These are phyloP conservation scores for Letharia lupina DNA, from an alignment of 495 filamentous ascomycete species.

Conservation along the genomic window DNA sequence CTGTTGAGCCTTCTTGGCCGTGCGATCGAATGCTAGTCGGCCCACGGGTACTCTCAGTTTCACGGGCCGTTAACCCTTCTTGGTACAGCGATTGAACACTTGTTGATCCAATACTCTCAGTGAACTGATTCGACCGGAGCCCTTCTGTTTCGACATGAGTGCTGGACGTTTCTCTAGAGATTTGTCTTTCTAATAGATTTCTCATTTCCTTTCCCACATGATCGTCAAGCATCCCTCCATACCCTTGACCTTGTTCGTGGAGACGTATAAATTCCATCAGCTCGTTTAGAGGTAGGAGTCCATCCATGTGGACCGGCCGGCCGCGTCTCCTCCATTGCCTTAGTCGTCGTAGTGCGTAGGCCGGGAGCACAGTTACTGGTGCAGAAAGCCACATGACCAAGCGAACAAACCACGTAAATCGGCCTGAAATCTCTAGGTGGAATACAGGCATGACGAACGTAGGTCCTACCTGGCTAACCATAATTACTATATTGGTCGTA, in stretches of 20 bases:
- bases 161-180: not conserved
- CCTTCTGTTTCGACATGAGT: not conserved
- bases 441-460: slow-evolving; percentile 8
- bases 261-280: not conserved
- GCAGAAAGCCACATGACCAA: slow-evolving; percentile 2
- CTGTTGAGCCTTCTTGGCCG: not conserved
- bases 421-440: not conserved
- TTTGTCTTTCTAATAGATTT: not conserved
- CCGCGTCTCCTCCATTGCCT: not conserved
- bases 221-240: not conserved
- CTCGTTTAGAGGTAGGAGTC: not conserved
- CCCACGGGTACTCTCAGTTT: not conserved
- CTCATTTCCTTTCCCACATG: not conserved
- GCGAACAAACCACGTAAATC: slow-evolving; percentile 7
- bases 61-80: not conserved
- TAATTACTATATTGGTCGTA: not conserved
- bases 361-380: not conserved
- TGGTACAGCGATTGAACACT: not conserved
- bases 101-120: not conserved
- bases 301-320: not conserved
- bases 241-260: not conserved
- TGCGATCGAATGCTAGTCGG: not conserved
- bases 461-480: not conserved
- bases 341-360: not conserved
- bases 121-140: not conserved